Evolutionary conservation across 2,329 filamentous ascomycete genomes (phyloP), one percentile per base, ranked within the genome.

Genomic region (Alternaria hordeiaustralica): DNA sequence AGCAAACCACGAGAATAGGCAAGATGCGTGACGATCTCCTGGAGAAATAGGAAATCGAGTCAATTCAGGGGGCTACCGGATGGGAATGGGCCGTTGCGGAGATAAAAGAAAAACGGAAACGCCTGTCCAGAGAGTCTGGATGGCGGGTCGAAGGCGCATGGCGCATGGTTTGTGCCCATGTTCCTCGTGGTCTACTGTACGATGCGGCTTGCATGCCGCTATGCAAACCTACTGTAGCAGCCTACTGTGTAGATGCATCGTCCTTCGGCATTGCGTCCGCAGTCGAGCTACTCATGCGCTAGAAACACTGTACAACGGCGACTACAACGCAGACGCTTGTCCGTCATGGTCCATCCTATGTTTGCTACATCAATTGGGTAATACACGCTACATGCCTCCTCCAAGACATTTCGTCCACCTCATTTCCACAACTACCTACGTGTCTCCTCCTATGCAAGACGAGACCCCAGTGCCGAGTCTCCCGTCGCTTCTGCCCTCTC

Each of bases 381-480:
- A 50, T 18, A 51, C 49, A 18, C 30, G 49, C 49, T 20, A 33
- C 26, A 18, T 45, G 21, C 20, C 25, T 53, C 44, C 41, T 28
- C 30, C 51, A 47, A 36, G 41, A 55, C 55, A 50, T 21, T 47
- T 25, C 47, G 46, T 36, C 15, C 20, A 36, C 4, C n/a, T 54
- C 46, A 60, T 62, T 43, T 55, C 51, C 50, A 58, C 53, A 18
- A 33, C 44, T 20, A 26, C 59, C 63, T 66, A 66, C 66, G 55
- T 63, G 60, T 64, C 59, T 57, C 47, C 57, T 55, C 44, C 58
- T 21, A 57, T 70, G 64, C 66, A 65, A 46, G 55, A 18, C 46
- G 33, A 23, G 36, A 56, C 46, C 62, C 61, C 60, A 46, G 61
- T 58, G 60, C 62, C 58, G 60, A 63, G 61, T 63, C 63, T 46